Conservation (phyloP, 2,329 filamentous ascomycete genomes). For the Fusarium kyushuense region DNA sequence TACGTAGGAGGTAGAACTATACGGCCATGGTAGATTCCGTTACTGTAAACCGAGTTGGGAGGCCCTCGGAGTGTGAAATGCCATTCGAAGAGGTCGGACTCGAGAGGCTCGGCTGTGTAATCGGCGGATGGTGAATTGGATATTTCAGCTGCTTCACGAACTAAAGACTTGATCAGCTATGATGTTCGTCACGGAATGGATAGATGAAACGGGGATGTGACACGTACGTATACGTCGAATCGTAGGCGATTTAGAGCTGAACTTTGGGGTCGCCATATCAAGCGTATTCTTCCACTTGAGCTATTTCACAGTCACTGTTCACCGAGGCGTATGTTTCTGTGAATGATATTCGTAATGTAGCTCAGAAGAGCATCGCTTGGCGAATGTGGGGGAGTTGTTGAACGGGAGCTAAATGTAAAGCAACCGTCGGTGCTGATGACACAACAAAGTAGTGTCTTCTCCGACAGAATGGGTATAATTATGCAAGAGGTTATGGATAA, state of each 20-base stretch:
- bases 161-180: constrained; percentile 46
- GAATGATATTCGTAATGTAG: constrained; percentile 5
- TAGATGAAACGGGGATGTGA: not conserved
- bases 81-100: constrained; percentile 96
- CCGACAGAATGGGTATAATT: not conserved
- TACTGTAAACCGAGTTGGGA: constrained; percentile 80
- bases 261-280: constrained; percentile 57
- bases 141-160: constrained; percentile 92
- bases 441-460: not conserved
- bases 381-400: constrained; percentile 23
- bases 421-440: not conserved
- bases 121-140: constrained; percentile 83
- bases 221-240: constrained; percentile 83
- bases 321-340: not conserved
- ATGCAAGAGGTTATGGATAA: not conserved
- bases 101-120: constrained; percentile 86
- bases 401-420: not conserved
- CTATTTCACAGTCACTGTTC: not conserved
- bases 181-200: not conserved
- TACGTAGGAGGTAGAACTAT: constrained; percentile 92
- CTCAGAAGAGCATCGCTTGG: constrained; percentile 17
- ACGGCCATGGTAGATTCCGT: constrained; percentile 93
- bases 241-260: constrained; percentile 84
- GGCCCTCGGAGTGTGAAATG: constrained; percentile 97
- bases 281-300: not conserved